These are phyloP conservation scores for Cochlearia excelsa DNA, from an alignment of 345 rosid species.

Conservation along the genomic window DNA sequence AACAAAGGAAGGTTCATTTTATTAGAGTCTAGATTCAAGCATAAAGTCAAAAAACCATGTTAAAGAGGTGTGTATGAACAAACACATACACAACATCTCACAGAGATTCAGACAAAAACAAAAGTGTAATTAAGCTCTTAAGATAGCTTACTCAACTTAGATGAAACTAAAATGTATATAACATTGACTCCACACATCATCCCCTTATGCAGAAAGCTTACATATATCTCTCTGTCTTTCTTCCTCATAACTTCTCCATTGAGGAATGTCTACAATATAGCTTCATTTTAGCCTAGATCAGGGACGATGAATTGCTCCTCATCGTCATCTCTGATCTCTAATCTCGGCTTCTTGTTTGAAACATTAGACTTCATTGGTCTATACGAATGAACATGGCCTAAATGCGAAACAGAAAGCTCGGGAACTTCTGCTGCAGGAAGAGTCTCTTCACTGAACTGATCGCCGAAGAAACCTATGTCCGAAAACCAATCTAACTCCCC, in stretches of 20 bases:
- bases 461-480: constrained; percentile 64
- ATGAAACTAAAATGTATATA: constrained; percentile 14
- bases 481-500: constrained; percentile 86
- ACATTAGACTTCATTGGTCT: constrained; percentile 49
- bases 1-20: no score
- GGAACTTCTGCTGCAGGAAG: constrained; percentile 88
- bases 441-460: constrained; percentile 58
- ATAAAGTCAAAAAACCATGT: no score
- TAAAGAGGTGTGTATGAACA: constrained; percentile 16
- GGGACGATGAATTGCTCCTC: constrained; percentile 79
- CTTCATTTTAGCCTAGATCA: constrained; percentile 58
- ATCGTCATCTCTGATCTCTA: constrained; percentile 50
- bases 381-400: constrained; percentile 37
- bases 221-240: constrained; percentile 6
- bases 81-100: constrained; percentile 27
- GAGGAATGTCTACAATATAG: background rate
- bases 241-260: background rate
- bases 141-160: no score
- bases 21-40: no score
- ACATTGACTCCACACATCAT: constrained; percentile 20
- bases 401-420: constrained; percentile 53
- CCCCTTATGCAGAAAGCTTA: constrained; percentile 7
- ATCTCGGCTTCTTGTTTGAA: constrained; percentile 74
- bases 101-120: constrained; percentile 6
- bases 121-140: no score